A percentile compares a stretch with the other conserved stretches of the same genome.
phyloP scores from a whole-genome alignment of 768 basidiomycete species.

The Pisolithus tinctorius region DNA sequence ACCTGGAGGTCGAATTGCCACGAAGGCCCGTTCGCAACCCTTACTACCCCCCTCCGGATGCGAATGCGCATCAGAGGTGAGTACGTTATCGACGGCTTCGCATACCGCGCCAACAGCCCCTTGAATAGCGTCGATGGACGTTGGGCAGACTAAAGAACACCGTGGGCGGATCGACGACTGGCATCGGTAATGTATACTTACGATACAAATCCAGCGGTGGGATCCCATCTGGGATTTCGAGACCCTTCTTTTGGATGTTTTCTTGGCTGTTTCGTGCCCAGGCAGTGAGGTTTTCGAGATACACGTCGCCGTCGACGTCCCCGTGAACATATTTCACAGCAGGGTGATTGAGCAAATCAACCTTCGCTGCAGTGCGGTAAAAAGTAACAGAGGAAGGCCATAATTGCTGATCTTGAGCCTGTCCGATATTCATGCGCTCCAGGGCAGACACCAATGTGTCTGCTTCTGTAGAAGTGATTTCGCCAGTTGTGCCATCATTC shows the following conservation, averaged over 20 bases:
- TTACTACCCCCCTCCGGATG: constrained; percentile 1
- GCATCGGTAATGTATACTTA: constrained; percentile 29
- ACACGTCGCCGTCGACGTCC: constrained; percentile 58
- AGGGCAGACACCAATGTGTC: constrained; percentile 45
- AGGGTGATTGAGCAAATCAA: constrained; percentile 50
- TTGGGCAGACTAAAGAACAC: constrained; percentile 57
- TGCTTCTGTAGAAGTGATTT: constrained; percentile 7
- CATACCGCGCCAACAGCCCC: constrained; percentile 81
- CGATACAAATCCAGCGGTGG: constrained; percentile 81
- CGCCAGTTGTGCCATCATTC: background rate
- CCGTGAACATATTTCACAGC: constrained; percentile 74
- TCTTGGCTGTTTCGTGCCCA: constrained; percentile 57
- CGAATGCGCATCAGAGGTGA: constrained; percentile 21
- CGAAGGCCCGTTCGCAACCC: constrained; percentile 54
- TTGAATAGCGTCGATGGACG: constrained; percentile 69
- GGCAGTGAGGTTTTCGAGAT: constrained; percentile 53
- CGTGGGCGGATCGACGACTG: background rate
- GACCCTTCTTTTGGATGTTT: constrained; percentile 53
- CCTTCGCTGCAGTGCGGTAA: constrained; percentile 44
- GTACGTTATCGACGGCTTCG: constrained; percentile 75
- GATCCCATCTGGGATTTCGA: constrained; percentile 69
- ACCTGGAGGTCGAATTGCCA: constrained; percentile 83
- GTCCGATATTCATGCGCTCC: constrained; percentile 34
- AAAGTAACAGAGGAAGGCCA: constrained; percentile 34
- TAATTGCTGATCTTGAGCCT: constrained; percentile 18